Conservation (phyloP, 2,329 filamentous ascomycete genomes). For the Knoxdaviesia capensis region DNA sequence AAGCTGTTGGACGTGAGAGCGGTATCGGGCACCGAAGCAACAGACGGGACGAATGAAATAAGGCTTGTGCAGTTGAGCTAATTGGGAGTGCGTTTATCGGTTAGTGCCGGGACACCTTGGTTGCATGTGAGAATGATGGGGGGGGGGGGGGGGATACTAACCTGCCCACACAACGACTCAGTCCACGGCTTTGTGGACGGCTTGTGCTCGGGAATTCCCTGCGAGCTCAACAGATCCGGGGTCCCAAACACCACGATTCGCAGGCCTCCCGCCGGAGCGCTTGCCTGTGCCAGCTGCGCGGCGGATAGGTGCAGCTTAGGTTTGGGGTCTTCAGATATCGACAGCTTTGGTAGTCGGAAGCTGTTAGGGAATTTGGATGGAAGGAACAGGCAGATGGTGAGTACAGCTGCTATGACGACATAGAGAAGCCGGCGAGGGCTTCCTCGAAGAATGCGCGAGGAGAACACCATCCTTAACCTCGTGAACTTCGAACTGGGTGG, state of each 20-base stretch:
- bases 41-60: conserved; percentile 21
- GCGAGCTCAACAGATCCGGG: conserved; percentile 23
- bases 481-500: too few species aligned
- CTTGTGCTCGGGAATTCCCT: conserved; percentile 7
- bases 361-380: too few species aligned
- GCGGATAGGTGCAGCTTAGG: too few species aligned
- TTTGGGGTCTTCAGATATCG: too few species aligned
- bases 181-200: conserved; percentile 19
- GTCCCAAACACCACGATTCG: conserved; percentile 31
- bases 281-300: not conserved
- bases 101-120: not conserved
- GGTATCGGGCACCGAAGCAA: conserved; percentile 20
- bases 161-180: conserved; percentile 25
- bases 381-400: too few species aligned
- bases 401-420: too few species aligned
- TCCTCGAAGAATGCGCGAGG: too few species aligned
- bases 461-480: too few species aligned
- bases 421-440: too few species aligned
- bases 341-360: too few species aligned
- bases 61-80: conserved; percentile 26
- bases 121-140: not conserved
- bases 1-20: conserved; percentile 30
- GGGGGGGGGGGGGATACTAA: conserved; percentile 8
- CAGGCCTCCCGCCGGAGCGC: conserved; percentile 13
- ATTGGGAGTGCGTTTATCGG: not conserved